Base-by-base conservation (phyloP, 169 alveolate genomes). In the Plasmodium knowlesi region DNA sequence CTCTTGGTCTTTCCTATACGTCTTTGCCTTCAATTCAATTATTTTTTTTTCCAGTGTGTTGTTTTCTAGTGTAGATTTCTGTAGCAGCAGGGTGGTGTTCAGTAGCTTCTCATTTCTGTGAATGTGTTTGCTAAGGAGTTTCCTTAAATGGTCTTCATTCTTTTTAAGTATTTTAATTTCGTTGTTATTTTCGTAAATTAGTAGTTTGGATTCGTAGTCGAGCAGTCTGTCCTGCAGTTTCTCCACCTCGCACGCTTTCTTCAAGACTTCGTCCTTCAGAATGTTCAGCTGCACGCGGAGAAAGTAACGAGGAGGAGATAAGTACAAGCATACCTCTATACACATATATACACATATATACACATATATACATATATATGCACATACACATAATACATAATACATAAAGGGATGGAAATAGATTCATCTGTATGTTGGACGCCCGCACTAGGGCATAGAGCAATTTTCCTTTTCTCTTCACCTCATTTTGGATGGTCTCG, bases 1-100 rank as follows among this genome's bases (percentile, higher is more conserved):
- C 72, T 88, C 94, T 39, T 78, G 94, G 72, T 88, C 94, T 32
- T 88, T 88, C 34, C 88, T 79, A 61, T 88, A 88, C 14, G 76
- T 88, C 81, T 78, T 50, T 10, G 90, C 94, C 50, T 61, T 88
- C 53, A 88, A 22, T 79, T 88, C 94, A 5, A 88, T 78, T 14
- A 88, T 88, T 50, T 79, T 76, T 43, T 88, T 80, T 37, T 88
- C 94, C 32, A 88, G 30, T 12, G 80, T 73, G 54, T 88, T 88
- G 67, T 88, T 88, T 79, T 88, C 94, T 61, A 88, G 50, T 4
- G 94, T 88, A 1, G 94, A 88, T 12, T 88, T 88, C 32, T 88
- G 94, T 50, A 88, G 19, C 6, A 88, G 82, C n/a, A 88, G 41
- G 61, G 82, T 88, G 5, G 94, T 88, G 43, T 88, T 88, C 8